Base-by-base conservation (phyloP, 1,139 yeast species). In the Geotrichum aggregatum region DNA sequence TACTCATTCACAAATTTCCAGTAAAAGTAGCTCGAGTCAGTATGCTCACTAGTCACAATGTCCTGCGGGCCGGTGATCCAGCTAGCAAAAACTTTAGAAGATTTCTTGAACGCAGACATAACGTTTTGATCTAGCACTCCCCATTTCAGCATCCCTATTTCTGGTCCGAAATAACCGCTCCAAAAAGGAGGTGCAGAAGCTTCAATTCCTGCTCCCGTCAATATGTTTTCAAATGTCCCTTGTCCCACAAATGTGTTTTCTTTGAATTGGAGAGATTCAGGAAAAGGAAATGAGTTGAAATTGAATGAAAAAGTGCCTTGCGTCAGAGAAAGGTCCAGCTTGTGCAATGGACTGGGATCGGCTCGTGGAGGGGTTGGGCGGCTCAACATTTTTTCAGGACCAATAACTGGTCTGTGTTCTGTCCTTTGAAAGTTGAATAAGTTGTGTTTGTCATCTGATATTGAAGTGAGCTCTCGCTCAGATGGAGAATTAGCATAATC, bases 91-190 rank as follows among this genome's bases (percentile, higher is more conserved):
- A 11, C 14, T 7, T 31, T 16, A 18, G 28, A 31, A 14, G 38
- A 43, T 11, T 1, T 18, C 16, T 21, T 13, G 16, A 43, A 43
- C 13, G 38, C 16, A 13, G 30, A 10, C 21, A 43, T 13, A 14
- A 43, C 47, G 4, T 31, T 28, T 21, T 3, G 6, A n/a, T 30
- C 24, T 8, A 30, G 14, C 24, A 14, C 11, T 14, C 26, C 30
- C 54, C 54, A 50, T 5, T 30, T 42, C n/a, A 50, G 35, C 44
- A 22, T 39, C 6, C 54, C 54, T 19, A 50, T 42, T n/a, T 50
- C 54, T 7, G 44, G n/a, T 2, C 54, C 54, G 46, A 50, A 50
- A 19, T 45, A 50, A 3, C 49, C 45, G 13, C 42, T 33, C 50
- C 44, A 36, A 22, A 14, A 6, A 4, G n/a, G 16, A 11, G 28